A percentile compares a stretch with the other conserved stretches of the same genome.
phyloP scores from a whole-genome alignment of 2,329 filamentous ascomycete genomes.

The Alternaria viburni region DNA sequence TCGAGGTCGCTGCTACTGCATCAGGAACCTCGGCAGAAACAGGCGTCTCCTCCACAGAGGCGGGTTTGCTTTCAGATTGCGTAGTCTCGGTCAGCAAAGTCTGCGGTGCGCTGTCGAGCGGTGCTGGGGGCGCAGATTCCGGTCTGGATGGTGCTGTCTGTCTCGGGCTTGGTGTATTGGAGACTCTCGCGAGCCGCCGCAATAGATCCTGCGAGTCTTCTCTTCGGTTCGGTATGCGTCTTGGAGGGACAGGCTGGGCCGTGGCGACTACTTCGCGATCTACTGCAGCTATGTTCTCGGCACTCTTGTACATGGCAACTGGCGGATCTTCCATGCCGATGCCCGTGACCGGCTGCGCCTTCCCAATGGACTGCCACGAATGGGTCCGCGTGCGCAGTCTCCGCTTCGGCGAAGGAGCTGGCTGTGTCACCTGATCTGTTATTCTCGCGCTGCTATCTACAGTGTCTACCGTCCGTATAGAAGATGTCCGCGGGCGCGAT shows the following conservation, averaged over 20 bases:
- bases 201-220: constrained; percentile 56
- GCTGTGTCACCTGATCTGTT: constrained; percentile 9
- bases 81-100: constrained; percentile 7
- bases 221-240: constrained; percentile 40
- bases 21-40: neutral
- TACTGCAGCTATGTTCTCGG: constrained; percentile 40
- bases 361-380: constrained; percentile 40
- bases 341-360: constrained; percentile 34
- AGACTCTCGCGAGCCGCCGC: constrained; percentile 53
- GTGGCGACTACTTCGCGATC: constrained; percentile 35
- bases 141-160: constrained; percentile 29
- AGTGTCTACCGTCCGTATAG: constrained; percentile 11
- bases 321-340: constrained; percentile 41
- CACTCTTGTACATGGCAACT: constrained; percentile 41
- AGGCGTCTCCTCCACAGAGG: constrained; percentile 1
- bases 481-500: constrained; percentile 22
- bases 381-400: constrained; percentile 31
- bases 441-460: constrained; percentile 6
- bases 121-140: constrained; percentile 25
- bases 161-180: constrained; percentile 56
- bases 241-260: constrained; percentile 28
- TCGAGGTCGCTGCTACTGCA: constrained; percentile 4
- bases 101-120: constrained; percentile 21
- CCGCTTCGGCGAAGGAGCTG: constrained; percentile 11
- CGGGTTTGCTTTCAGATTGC: neutral